These are phyloP conservation scores for Podaxis mareebaensis DNA, from an alignment of 768 basidiomycete genomes.

Conservation along the genomic window DNA sequence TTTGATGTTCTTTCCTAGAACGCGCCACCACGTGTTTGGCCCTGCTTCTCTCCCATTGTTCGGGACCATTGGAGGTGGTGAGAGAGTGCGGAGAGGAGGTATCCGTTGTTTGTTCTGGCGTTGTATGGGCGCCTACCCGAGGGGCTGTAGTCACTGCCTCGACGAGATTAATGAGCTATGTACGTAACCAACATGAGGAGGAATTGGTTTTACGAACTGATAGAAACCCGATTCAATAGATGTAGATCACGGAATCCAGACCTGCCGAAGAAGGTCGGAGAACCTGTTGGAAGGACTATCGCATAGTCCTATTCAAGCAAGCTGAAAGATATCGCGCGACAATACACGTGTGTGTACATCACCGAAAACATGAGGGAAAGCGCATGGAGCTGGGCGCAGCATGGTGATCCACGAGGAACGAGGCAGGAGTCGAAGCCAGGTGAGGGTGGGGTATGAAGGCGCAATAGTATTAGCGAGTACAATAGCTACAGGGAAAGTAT, in stretches of 20 bases:
- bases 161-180: background rate
- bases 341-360: conserved; percentile 10
- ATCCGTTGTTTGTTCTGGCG: background rate
- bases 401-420: conserved; percentile 4
- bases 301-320: background rate
- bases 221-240: background rate
- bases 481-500: conserved; percentile 3
- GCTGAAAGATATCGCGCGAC: background rate
- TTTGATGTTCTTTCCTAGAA: background rate
- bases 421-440: background rate
- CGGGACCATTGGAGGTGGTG: background rate
- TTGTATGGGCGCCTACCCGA: background rate
- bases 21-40: conserved; percentile 11
- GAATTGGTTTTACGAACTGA: background rate
- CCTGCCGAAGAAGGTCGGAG: background rate
- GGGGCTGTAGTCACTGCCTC: background rate
- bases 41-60: conserved; percentile 5
- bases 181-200: background rate
- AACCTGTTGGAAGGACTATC: background rate
- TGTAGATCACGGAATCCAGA: background rate
- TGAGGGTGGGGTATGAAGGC: background rate
- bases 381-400: background rate
- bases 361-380: background rate
- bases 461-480: conserved; percentile 5
- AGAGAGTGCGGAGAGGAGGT: background rate